A percentile compares a stretch with the other conserved stretches of the same genome.
These are phyloP conservation scores for Penicillium sp. DNA, from an alignment of 2,329 filamentous ascomycete species.

Conservation along the genomic window DNA sequence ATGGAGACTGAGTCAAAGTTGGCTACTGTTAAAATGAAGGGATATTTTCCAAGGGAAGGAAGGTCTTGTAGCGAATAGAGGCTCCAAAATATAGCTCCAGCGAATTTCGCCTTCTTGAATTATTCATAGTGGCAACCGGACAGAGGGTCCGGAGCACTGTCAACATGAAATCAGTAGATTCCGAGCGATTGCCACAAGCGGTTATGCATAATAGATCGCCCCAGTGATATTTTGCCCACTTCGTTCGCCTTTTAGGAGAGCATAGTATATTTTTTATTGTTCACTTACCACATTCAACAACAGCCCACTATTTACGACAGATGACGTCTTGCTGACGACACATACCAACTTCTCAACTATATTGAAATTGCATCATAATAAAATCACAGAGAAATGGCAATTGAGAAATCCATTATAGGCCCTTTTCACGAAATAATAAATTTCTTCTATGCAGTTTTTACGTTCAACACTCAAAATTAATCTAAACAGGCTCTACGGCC, in stretches of 20 bases:
- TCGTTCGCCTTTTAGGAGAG: background rate
- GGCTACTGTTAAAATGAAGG: background rate
- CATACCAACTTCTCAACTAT: background rate
- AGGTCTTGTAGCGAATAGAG: background rate
- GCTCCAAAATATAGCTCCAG: background rate
- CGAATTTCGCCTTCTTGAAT: slow-evolving; percentile 19
- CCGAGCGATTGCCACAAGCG: background rate
- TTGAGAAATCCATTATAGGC: background rate
- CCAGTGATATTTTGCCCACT: background rate
- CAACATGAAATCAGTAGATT: slow-evolving; percentile 22
- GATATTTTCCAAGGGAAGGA: background rate
- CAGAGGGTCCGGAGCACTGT: slow-evolving; percentile 10
- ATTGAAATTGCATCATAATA: slow-evolving; percentile 24
- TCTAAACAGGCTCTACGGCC: background rate
- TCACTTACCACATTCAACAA: too few species aligned
- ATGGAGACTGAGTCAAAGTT: slow-evolving; percentile 6
- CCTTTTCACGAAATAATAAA: background rate
- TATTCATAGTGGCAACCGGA: slow-evolving; percentile 22
- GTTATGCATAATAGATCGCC: background rate
- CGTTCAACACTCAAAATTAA: background rate
- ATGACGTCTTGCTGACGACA: slow-evolving; percentile 1
- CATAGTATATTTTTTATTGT: too few species aligned
- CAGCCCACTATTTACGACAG: background rate
- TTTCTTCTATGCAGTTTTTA: background rate
- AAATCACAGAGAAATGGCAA: slow-evolving; percentile 1